Percentiles rank a stretch among this genome's conserved stretches.
phyloP scores from a whole-genome alignment of 768 basidiomycete species.

The Auriscalpium vulgare region DNA sequence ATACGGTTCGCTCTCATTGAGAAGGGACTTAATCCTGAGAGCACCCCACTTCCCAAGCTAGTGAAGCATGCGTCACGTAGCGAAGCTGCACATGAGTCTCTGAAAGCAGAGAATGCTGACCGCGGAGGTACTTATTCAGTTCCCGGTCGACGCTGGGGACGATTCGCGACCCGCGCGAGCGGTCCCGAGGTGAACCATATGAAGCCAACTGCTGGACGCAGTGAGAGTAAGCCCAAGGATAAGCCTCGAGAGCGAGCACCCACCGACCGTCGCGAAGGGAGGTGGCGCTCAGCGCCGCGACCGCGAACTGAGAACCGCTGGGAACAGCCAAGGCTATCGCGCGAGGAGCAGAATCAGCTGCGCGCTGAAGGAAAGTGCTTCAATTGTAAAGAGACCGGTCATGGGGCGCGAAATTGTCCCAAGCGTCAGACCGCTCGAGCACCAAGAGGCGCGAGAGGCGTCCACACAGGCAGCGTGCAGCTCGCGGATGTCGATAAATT shows the following conservation, averaged over 20 bases:
- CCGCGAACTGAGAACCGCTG: too few species aligned
- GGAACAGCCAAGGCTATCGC: too few species aligned
- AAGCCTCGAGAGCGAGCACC: too few species aligned
- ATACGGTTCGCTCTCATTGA: constrained; percentile 16
- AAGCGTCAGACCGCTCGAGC: neutral
- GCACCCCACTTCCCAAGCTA: neutral
- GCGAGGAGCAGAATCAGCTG: neutral
- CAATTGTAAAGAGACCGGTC: neutral
- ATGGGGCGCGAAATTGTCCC: neutral
- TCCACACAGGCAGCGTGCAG: neutral
- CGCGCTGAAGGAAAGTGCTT: neutral
- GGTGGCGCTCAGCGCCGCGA: too few species aligned
- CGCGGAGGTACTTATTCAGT: neutral
- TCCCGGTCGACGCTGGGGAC: neutral
- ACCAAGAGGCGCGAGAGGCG: neutral
- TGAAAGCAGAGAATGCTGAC: neutral
- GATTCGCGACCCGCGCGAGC: neutral
- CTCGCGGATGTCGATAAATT: neutral
- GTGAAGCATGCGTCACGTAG: neutral
- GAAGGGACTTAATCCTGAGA: constrained; percentile 7
- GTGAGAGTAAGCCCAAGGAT: neutral
- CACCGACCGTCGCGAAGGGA: neutral
- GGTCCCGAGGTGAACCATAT: neutral
- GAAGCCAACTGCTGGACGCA: neutral
- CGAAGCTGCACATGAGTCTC: neutral